Conservation (phyloP, 352 stramenopile genomes). For the Globisporangium spinosum region DNA sequence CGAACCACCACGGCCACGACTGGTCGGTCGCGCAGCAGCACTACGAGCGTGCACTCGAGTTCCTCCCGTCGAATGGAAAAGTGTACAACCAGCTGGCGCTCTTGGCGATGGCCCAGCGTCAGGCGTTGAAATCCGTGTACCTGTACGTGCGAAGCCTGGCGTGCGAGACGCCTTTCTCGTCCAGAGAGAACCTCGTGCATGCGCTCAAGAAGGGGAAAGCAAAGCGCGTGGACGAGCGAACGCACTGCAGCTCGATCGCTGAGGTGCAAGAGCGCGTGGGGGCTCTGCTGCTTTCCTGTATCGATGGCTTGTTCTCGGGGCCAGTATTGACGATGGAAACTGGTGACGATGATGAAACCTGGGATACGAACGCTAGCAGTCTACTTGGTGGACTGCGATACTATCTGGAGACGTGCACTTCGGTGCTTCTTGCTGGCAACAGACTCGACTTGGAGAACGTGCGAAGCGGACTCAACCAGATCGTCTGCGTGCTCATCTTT, state of each 20-base stretch:
- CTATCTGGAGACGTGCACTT: conserved; percentile 9
- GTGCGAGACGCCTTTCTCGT: conserved; percentile 37
- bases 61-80: conserved; percentile 45
- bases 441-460: conserved; percentile 4
- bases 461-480: conserved; percentile 21
- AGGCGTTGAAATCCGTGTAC: conserved; percentile 37
- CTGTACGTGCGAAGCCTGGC: conserved; percentile 42
- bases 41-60: conserved; percentile 34
- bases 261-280: conserved; percentile 12
- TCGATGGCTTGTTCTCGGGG: conserved; percentile 4
- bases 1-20: conserved; percentile 14
- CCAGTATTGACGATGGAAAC: background rate
- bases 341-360: background rate
- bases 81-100: conserved; percentile 63
- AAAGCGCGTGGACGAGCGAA: background rate
- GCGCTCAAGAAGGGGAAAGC: conserved; percentile 21
- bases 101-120: conserved; percentile 30
- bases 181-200: conserved; percentile 35
- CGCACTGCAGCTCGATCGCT: background rate
- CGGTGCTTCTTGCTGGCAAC: conserved; percentile 9
- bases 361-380: conserved; percentile 1
- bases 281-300: conserved; percentile 10
- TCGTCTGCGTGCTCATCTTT: conserved; percentile 31
- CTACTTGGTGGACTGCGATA: conserved; percentile 3
- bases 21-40: conserved; percentile 30